Evolutionary conservation across 495 filamentous ascomycete genomes (phyloP), one percentile per base, ranked within the genome.

Genomic region (Podospora sp.): DNA sequence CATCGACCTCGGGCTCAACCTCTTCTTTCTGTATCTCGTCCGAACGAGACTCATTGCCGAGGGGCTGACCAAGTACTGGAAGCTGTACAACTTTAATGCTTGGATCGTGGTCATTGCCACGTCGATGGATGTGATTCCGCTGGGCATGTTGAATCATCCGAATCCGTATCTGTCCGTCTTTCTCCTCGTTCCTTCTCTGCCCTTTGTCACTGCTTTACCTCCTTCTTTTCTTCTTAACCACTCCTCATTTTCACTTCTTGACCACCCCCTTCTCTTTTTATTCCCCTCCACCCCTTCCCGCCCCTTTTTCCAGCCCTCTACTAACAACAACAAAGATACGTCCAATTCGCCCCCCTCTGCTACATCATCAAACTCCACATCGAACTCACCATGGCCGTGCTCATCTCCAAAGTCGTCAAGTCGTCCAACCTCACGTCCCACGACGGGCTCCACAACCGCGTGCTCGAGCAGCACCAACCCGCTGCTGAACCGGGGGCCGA

Each of bases 41-140:
- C 76, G 75, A 53, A 64, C 60, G 20, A 68, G 76, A 8, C 73
- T 84, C 6, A 76, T 83, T 12, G 68, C 70, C 22, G 72, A 80
- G 20, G 82, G 82, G 35, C 70, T 83, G 59, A 78, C 68, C 5
- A 84, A 84, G 66, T 84, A 84, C 62, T 69, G 74, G 40, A 60
- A 64, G 21, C 75, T 83, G 7, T 77, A 81, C 22, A 71, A 71
- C 14, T 82, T 84, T 72, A 84, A 84, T 60, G 72, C 75, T 7
- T 71, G 75, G 14, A 79, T 84, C 25, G 76, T 84, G 24, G 62
- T 74, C 9, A 66, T 84, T 27, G 80, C 79, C 0, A 67, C 82
- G 21, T 65, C 70, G 0, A 81, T 83, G 82, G 82, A 83, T 68
- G 80, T 65, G 6, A 22, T 61, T 8, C 59, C 25, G 20, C 59